These are phyloP conservation scores for Chamaenerion angustifolium DNA, from an alignment of 345 rosid genomes.

Conservation along the genomic window DNA sequence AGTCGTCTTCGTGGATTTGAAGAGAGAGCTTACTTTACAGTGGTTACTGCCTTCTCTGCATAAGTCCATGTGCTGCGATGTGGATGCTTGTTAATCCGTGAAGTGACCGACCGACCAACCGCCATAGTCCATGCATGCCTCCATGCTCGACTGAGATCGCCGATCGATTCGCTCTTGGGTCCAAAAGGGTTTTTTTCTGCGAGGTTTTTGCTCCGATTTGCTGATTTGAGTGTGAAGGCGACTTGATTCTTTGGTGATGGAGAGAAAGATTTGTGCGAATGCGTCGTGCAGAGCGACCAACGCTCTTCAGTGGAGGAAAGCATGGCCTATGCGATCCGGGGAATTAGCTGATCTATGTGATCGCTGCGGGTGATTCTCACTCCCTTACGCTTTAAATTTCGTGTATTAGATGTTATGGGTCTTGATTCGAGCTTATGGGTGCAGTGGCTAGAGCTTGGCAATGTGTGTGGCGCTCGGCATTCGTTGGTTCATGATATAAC, in stretches of 20 bases:
- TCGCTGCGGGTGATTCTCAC: constrained; percentile 57
- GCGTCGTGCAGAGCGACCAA: constrained; percentile 33
- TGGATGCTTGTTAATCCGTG: no score
- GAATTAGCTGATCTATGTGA: constrained; percentile 61
- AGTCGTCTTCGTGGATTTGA: neutral
- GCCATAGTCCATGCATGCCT: no score
- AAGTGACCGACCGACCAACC: no score
- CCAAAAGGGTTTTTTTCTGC: no score
- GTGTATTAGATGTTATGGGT: neutral
- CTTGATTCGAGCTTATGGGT: neutral
- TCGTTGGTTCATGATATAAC: no score
- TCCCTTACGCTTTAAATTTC: constrained; percentile 4
- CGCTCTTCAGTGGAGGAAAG: constrained; percentile 61
- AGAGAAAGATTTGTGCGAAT: constrained; percentile 17
- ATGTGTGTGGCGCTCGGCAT: no score
- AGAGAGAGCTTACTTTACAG: neutral
- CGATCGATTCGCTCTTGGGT: no score
- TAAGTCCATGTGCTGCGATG: no score
- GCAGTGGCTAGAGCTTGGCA: no score
- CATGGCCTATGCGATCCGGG: constrained; percentile 86
- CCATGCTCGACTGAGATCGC: no score
- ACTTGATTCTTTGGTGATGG: neutral
- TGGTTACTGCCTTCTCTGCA: no score
- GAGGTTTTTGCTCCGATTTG: no score
- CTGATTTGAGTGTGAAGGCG: neutral